A percentile compares a stretch with the other conserved stretches of the same genome.
Conservation (phyloP, 768 basidiomycete genomes). For the Galerina marginata region DNA sequence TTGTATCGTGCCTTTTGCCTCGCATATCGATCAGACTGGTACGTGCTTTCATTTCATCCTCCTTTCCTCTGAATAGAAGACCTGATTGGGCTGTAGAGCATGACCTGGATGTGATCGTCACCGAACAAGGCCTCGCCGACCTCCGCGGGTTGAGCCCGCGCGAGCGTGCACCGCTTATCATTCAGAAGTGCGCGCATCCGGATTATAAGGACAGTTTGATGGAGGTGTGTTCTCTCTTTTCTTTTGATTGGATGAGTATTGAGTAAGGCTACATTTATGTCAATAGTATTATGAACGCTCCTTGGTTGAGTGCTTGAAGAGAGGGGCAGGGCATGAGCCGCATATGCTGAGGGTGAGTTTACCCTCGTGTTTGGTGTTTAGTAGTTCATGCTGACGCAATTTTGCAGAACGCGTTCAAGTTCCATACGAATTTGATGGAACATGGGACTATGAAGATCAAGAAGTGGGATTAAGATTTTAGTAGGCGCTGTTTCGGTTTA, state of each 20-base stretch:
- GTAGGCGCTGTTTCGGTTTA: no score
- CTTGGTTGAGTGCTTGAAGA: slow-evolving; percentile 46
- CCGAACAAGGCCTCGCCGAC: slow-evolving; percentile 55
- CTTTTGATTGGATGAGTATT: neutral
- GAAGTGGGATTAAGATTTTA: slow-evolving; percentile 38
- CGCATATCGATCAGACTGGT: slow-evolving; percentile 56
- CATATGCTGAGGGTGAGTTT: slow-evolving; percentile 50
- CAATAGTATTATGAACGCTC: slow-evolving; percentile 48
- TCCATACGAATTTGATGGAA: slow-evolving; percentile 41
- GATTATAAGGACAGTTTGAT: slow-evolving; percentile 47
- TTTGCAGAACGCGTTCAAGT: slow-evolving; percentile 40
- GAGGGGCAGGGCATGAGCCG: slow-evolving; percentile 52
- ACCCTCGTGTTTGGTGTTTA: neutral
- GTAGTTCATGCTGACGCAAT: neutral
- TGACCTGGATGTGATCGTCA: slow-evolving; percentile 52
- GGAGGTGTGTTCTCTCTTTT: slow-evolving; percentile 34
- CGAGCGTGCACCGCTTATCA: slow-evolving; percentile 51
- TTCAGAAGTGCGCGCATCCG: slow-evolving; percentile 53
- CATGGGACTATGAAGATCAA: slow-evolving; percentile 46
- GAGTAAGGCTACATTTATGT: neutral
- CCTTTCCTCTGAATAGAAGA: neutral
- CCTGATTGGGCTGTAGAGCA: slow-evolving; percentile 40
- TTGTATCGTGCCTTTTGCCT: slow-evolving; percentile 54
- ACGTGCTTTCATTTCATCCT: slow-evolving; percentile 14
- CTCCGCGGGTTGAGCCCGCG: slow-evolving; percentile 51